Evolutionary conservation across 768 basidiomycete species (phyloP), one percentile per base, ranked within the genome.

Genomic region (Mycena capillaripes): DNA sequence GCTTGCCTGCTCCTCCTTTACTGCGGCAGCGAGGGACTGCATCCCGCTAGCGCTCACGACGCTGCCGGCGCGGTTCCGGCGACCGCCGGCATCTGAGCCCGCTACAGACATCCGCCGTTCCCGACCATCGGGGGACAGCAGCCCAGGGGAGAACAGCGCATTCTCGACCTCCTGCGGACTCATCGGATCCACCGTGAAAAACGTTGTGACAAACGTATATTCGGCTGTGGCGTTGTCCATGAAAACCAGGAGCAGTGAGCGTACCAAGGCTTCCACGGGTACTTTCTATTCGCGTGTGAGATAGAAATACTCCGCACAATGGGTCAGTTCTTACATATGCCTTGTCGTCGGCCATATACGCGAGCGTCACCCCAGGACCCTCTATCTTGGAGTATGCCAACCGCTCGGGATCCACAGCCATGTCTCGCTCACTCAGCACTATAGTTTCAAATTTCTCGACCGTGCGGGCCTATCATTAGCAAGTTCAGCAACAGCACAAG

Each of bases 211-310:
- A 77, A 99, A 99, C 1, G 91, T 86, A 81, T 97, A 97, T 82
- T 99, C 97, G 32, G 96, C 90, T 1, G 94, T 94, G 4, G 95
- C 93, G 78, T 99, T 99, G 84, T 98, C 97, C 89, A 97, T 92
- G 71, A 99, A 89, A 62, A 98, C 97, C 61, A 99, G 85, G 57
- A 96, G 84, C 29, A 96, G 84, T 0, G 97, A 97, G 29, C 97
- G 91, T 73, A 96, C 86, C 27, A 98, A 84, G 0, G 92, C 92
- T 83, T 99, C 98, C 1, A 93, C 80, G 0, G 93, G 90, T 75
- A 94, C 93, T 90, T 90, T 95, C 97, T 93, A 80, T 58, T 52
- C 21, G 74, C 25, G 76, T 66, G 60, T 79, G 68, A 74, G 63
- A 62, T 12, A 50, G 48, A 19, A 21, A 16, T 21, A 12, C 9